Evolutionary conservation across 2,329 filamentous ascomycete genomes (phyloP).

Genomic region (Fusarium keratoplasticum): DNA sequence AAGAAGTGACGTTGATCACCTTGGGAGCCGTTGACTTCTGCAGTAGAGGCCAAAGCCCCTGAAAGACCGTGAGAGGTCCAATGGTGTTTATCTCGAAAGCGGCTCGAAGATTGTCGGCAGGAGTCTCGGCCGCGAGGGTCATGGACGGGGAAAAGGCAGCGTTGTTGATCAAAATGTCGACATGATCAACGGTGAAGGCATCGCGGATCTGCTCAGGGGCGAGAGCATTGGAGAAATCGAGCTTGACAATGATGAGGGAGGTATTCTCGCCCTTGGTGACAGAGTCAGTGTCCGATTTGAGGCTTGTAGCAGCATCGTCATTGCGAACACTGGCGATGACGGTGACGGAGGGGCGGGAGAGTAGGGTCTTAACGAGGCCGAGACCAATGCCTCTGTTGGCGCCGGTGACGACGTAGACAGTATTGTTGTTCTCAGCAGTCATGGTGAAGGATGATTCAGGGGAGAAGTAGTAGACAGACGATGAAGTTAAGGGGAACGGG

Average conservation of each 20-base stretch:
- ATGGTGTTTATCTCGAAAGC: slow-evolving; percentile 60
- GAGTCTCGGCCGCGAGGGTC: slow-evolving; percentile 45
- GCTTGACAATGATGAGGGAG: slow-evolving; percentile 49
- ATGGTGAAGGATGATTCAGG: slow-evolving; percentile 1
- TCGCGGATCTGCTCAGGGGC: slow-evolving; percentile 26
- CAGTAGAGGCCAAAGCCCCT: slow-evolving; percentile 50
- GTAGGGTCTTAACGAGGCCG: slow-evolving; percentile 50
- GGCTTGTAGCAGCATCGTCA: slow-evolving; percentile 23
- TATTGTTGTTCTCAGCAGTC: slow-evolving; percentile 14
- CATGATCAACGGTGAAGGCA: slow-evolving; percentile 48
- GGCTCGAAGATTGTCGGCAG: slow-evolving; percentile 49
- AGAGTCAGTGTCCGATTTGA: slow-evolving; percentile 23
- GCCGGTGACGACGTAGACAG: slow-evolving; percentile 54
- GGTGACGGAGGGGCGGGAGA: slow-evolving; percentile 66
- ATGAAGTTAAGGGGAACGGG: too few species aligned
- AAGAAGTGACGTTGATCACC: slow-evolving; percentile 52
- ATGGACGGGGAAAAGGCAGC: slow-evolving; percentile 55
- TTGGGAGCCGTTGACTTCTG: slow-evolving; percentile 45
- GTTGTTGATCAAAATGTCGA: slow-evolving; percentile 66
- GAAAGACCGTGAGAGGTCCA: slow-evolving; percentile 49
- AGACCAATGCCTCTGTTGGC: slow-evolving; percentile 56
- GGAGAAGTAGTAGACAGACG: background rate
- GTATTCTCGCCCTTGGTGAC: slow-evolving; percentile 46
- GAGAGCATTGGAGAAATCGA: slow-evolving; percentile 51
- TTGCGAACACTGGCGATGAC: slow-evolving; percentile 53